Evolutionary conservation across 257 asterid species (phyloP), one percentile per base, ranked within the genome.

Genomic region (Nicotiana obtusifolia): DNA sequence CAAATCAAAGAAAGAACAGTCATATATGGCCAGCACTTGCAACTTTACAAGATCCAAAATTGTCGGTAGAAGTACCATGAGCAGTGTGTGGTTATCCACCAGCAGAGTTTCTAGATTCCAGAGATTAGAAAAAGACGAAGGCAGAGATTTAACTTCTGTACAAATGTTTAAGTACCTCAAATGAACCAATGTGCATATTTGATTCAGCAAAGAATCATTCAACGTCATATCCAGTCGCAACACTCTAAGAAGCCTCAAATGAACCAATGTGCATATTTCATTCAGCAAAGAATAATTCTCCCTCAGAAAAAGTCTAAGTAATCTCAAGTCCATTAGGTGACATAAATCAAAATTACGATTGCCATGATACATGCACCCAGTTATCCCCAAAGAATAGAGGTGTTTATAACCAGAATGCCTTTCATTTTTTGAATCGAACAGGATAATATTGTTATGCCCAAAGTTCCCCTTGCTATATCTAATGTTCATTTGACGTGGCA

Each of bases 161-260:
- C 1, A 0, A 15, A 80, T 17, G 0, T 4, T 0, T 75, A 83
- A 69, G 67, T 2, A 83, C 22, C 66, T 79, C 33, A 83, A 68
- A 44, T 41, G 35, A 28, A 2, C 30, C 31, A 79, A 56, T 28
- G 17, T 1, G 37, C 56, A 20, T n/a, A 82, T 37, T 49, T 79
- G 80, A 10, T 35, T 60, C 22, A 82, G 76, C 73, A 82, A 76
- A 62, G 59, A 30, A 52, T 80, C 65, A 4, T 52, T 66, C 37
- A 56, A 30, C 2, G 0, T 49, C n/a, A n/a, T n/a, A n/a, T n/a
- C n/a, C n/a, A n/a, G n/a, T n/a, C n/a, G n/a, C 69, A 83, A 37
- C 61, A 79, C 84, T 76, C 83, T 54, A 17, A 87, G 76, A 54
- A 73, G 85, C 80, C 80, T 83, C 53, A 80, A 49, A 13, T 81